Evolutionary conservation across 768 basidiomycete species (phyloP), one percentile per base, ranked within the genome.

Genomic region (Termitomyces sp.): DNA sequence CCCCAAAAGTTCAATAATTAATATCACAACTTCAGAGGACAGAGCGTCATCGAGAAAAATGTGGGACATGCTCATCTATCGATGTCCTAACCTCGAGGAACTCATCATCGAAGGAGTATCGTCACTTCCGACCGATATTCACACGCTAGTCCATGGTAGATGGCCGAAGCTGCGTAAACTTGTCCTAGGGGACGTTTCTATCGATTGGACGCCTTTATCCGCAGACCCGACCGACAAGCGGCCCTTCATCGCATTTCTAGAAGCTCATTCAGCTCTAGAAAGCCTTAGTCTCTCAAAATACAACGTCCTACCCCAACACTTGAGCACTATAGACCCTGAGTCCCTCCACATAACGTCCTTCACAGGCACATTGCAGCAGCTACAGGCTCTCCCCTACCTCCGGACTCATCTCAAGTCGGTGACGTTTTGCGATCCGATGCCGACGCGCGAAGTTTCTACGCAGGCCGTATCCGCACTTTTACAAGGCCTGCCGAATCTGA

Each of bases 41-140:
- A 70, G 73, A 58, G 78, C 83, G 2, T 74, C 79, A 24, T 82
- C 78, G 55, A 74, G 73, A 46, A 76, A 75, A 39, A 72, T 91
- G 53, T 88, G 87, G 86, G 79, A 84, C 60, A 89, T 92, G 89
- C 78, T 91, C 47, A 81, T 84, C 53, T 71, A 74, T 26, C 79
- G 78, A 30, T 87, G 85, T 64, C 87, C 85, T 1, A 76, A 86
- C 62, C 78, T 92, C 8, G 82, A 88, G 67, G 84, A 86, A 54
- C 76, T 92, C 5, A 69, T 74, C 44, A 77, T 91, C 32, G 75
- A 83, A 22, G 83, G 84, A 4, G 72, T 73, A 33, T 82, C 83
- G 13, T 71, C 78, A 1, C 73, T 82, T 13, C 82, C 85, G 18
- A 76, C 81, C 8, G 84, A 86, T 61, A 79, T 82, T 3, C 81